phyloP scores from a whole-genome alignment of 2,329 filamentous ascomycete species.

The Trichoderma atroviride region DNA sequence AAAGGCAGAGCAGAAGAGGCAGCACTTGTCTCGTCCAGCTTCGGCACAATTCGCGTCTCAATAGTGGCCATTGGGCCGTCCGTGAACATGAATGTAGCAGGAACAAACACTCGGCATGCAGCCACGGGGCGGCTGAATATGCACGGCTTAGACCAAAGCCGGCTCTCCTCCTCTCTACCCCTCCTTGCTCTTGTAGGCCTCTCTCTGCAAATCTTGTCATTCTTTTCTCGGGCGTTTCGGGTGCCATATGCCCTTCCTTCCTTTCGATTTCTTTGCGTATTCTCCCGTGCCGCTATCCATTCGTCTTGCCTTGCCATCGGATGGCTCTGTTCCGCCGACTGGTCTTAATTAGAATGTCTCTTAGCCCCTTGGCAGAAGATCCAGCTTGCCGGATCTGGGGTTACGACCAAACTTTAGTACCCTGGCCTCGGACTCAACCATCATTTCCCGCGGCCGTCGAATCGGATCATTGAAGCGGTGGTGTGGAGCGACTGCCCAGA shows the following conservation, averaged over 20 bases:
- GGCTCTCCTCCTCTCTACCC: background rate
- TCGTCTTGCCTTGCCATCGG: background rate
- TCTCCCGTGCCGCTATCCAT: background rate
- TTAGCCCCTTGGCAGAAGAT: constrained; percentile 5
- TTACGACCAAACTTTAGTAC: background rate
- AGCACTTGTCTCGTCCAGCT: background rate
- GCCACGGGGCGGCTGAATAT: background rate
- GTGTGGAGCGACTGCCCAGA: background rate
- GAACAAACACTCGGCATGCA: background rate
- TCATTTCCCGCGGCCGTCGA: background rate
- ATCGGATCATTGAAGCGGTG: background rate
- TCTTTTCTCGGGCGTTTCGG: background rate
- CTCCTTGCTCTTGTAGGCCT: background rate
- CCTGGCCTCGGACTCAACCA: background rate
- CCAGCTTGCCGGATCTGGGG: constrained; percentile 10
- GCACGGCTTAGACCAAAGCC: background rate
- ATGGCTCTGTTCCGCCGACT: background rate
- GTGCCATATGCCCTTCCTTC: background rate
- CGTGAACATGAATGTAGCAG: background rate
- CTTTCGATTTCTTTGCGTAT: background rate
- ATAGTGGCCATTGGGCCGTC: background rate
- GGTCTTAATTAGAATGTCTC: background rate
- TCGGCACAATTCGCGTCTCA: background rate
- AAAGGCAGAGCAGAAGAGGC: background rate
- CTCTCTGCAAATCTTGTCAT: background rate